Evolutionary conservation across 352 stramenopile genomes (phyloP), one percentile per base, ranked within the genome.

Genomic region (Phytopythium ostracodes): DNA sequence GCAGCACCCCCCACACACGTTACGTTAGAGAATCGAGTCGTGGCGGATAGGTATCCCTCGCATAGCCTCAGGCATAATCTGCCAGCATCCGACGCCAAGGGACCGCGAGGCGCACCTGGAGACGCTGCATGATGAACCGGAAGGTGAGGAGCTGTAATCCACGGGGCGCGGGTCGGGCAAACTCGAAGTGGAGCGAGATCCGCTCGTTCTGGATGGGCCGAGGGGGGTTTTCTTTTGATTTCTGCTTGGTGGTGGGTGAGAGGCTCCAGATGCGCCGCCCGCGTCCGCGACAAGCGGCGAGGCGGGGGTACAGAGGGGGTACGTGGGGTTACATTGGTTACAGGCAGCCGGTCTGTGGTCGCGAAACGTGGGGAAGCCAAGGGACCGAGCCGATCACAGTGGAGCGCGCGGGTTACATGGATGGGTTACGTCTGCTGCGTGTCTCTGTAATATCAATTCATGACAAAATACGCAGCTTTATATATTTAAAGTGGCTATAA

Each of bases 61-160:
- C 38, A 20, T 20, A 6, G 38, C 38, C 10, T 2, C 14, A n/a
- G 38, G 38, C 11, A 20, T 20, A 2, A 14, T 51, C 14, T 4
- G 22, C 11, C 11, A 5, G 2, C 7, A 17, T 2, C 27, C 22
- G 14, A 17, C 36, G 11, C 12, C 9, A 31, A 20, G 1, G n/a
- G 35, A 56, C n/a, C n/a, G 22, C 25, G 25, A 36, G 22, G 75
- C 75, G 64, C 59, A 86, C 79, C 70, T 88, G 79, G 71, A 88
- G 79, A 57, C 79, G 76, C 72, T 88, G 79, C 79, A 88, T 88
- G 18, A 43, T 65, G 33, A 27, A 1, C 18, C 6, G 24, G 12
- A 35, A 14, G 38, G 25, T 4, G 42, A 25, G 42, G 42, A 20
- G 42, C 18, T 18, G 2, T 8, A 25, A 25, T 22, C 42, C 42